Conservation (phyloP, 2,329 filamentous ascomycete species). For the Calonectria pteridis region DNA sequence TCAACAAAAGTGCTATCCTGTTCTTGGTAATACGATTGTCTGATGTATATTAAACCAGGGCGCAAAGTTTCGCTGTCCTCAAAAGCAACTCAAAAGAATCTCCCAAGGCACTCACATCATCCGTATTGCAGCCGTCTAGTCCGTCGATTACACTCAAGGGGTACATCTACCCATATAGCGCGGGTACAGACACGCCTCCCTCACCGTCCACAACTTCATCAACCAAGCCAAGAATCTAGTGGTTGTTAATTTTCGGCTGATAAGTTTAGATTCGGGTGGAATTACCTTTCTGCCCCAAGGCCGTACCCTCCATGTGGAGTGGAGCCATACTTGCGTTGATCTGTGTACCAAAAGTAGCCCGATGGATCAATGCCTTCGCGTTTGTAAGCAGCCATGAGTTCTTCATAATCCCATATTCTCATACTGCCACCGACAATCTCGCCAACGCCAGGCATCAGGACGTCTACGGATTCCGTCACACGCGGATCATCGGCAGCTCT, state of each 20-base stretch:
- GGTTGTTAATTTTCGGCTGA: not conserved
- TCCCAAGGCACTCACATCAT: too few relatives aligned
- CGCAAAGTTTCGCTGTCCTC: too few relatives aligned
- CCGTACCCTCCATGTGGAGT: constrained; percentile 94
- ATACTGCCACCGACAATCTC: constrained; percentile 74
- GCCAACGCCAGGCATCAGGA: not conserved
- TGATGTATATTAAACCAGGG: too few relatives aligned
- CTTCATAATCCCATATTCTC: constrained; percentile 93
- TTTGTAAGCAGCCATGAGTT: constrained; percentile 89
- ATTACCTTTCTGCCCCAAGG: constrained; percentile 81
- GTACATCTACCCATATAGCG: constrained; percentile 84
- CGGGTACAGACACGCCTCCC: constrained; percentile 79
- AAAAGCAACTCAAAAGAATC: too few relatives aligned
- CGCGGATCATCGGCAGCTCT: not conserved
- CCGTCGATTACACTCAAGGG: constrained; percentile 71
- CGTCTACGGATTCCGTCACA: not conserved
- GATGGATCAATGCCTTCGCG: constrained; percentile 86
- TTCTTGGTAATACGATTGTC: too few relatives aligned
- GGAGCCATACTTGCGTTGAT: constrained; percentile 91
- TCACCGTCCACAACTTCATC: constrained; percentile 71
- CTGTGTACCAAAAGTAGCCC: constrained; percentile 98
- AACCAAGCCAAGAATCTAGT: constrained; percentile 71
- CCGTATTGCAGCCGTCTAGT: too few relatives aligned
- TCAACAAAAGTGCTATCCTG: too few relatives aligned
- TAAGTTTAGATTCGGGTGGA: not conserved